Evolutionary conservation across 2,329 filamentous ascomycete genomes (phyloP), one percentile per base, ranked within the genome.

Genomic region (Fusarium cicatricum): DNA sequence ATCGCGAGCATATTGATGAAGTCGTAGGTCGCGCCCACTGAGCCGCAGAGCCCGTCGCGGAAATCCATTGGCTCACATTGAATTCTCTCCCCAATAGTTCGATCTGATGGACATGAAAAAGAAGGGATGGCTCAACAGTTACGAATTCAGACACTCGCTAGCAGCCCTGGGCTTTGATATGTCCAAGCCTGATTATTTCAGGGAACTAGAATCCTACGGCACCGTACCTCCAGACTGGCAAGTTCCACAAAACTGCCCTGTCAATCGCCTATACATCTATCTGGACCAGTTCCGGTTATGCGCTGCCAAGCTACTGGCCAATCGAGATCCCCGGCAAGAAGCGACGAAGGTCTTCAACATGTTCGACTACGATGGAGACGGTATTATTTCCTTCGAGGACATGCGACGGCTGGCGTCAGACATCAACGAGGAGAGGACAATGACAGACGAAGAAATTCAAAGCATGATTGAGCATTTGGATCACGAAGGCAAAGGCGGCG

Each of bases 381-480:
- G 94, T 7, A 87, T 90, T 64, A 97, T 99, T 66, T 92, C 90
- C 46, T 78, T 97, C 41, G 90, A 95, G 56, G 95, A 98, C 78
- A 78, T 99, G 76, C 82, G 92, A 59, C 82, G 92, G 52, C 91
- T 98, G 21, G 92, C 94, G 53, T 85, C 92, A 68, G 95, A 98
- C 74, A 80, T 99, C 62, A 95, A 95, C 8, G 94, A 98, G 75
- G 77, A 78, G 52, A 74, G 76, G 37, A 92, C 91, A 11, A 82
- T 99, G 65, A 91, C 95, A 66, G 94, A 99, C 71, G 90, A 96
- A 69, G 95, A 99, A 74, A 82, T 99, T 58, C 83, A 86, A 66
- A 92, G 92, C 62, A 99, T 99, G 95, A 95, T 99, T 78, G 92
- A 97, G 71, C 94, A 98, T 76, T 96, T 98, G 78, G 95, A 99